phyloP scores from a whole-genome alignment of 305 asterid genomes.

The Fraxinus xanthoxyloides region DNA sequence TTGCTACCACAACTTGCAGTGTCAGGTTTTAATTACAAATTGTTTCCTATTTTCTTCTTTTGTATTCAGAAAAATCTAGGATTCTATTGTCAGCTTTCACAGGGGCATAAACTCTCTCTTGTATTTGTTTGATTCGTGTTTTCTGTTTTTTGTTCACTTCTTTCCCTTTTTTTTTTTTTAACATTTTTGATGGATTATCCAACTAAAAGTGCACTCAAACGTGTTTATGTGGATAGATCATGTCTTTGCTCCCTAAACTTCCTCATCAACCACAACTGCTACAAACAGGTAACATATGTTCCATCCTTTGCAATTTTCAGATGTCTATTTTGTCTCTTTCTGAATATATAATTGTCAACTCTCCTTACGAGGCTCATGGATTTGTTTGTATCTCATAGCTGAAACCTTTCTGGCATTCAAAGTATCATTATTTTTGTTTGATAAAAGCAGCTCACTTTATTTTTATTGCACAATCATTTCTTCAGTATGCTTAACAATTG shows the following conservation, averaged over 20 bases:
- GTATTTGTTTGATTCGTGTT: background rate
- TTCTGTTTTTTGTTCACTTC: background rate
- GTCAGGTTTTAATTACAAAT: slow-evolving; percentile 14
- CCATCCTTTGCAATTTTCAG: slow-evolving; percentile 6
- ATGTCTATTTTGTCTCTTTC: background rate
- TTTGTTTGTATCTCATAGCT: slow-evolving; percentile 9
- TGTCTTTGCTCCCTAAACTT: slow-evolving; percentile 87
- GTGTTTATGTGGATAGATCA: slow-evolving; percentile 50
- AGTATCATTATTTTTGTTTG: slow-evolving; percentile 13
- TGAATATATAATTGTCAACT: slow-evolving; percentile 13
- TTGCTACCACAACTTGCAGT: slow-evolving; percentile 6
- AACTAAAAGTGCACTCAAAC: slow-evolving; percentile 12
- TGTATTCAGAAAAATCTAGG: background rate
- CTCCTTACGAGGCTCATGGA: slow-evolving; percentile 3
- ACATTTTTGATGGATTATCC: background rate
- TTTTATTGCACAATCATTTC: slow-evolving; percentile 5
- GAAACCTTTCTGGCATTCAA: background rate
- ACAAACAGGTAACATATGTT: slow-evolving; percentile 68
- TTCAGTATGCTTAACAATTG: slow-evolving; percentile 76
- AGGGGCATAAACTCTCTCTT: background rate
- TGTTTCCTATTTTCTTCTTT: slow-evolving; percentile 12
- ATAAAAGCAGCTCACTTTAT: slow-evolving; percentile 16
- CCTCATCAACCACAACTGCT: slow-evolving; percentile 94
- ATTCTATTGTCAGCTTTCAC: background rate
- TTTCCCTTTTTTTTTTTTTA: background rate